Conservation (phyloP, 352 stramenopile species). For the Halophytophthora polymorphica region DNA sequence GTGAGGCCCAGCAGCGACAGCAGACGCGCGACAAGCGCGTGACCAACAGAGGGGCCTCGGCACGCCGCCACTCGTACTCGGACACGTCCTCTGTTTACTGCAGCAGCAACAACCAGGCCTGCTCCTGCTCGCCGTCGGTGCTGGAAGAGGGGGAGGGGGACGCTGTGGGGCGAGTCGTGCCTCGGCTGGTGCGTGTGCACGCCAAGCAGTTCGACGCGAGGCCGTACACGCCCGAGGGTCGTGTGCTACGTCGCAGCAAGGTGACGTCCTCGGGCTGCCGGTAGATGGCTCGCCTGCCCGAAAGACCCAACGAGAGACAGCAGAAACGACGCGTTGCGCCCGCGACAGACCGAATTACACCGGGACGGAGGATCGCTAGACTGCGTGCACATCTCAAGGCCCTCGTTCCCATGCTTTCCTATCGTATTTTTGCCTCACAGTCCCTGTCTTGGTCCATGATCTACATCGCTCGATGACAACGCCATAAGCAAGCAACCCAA, state of each 20-base stretch:
- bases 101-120: conserved; percentile 4
- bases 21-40: conserved; percentile 3
- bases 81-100: conserved; percentile 20
- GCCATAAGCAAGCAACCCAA: too few species aligned
- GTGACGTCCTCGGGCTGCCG: conserved; percentile 36
- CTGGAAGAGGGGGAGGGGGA: conserved; percentile 13
- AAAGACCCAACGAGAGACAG: too few species aligned
- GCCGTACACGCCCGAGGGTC: conserved; percentile 45
- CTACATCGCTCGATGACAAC: too few species aligned
- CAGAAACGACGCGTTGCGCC: too few species aligned
- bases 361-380: too few species aligned
- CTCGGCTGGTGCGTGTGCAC: conserved; percentile 50
- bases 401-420: too few species aligned
- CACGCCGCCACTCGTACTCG: conserved; percentile 41
- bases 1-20: conserved; percentile 1
- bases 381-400: too few species aligned
- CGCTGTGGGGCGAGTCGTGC: conserved; percentile 13
- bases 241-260: conserved; percentile 49
- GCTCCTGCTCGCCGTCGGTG: conserved; percentile 9
- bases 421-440: too few species aligned
- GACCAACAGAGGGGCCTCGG: conserved; percentile 2
- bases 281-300: background rate
- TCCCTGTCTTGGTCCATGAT: too few species aligned
- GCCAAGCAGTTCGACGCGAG: conserved; percentile 58
- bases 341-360: too few species aligned